phyloP scores from a whole-genome alignment of 202 grass and related monocot genomes.

The Bolboschoenoplectus hybrid region DNA sequence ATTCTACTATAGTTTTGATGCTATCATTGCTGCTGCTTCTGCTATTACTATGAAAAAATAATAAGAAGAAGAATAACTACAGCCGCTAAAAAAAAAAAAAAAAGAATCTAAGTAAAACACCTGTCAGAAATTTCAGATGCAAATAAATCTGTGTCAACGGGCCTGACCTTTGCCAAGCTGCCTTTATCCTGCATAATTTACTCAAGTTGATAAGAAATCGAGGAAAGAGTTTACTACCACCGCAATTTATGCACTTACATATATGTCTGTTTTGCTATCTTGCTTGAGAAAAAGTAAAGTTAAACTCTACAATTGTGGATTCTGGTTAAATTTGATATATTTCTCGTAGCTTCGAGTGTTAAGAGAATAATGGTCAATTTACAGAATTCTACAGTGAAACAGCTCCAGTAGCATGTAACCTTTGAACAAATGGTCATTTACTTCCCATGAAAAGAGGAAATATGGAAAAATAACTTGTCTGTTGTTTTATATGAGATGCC shows the following conservation, averaged over 20 bases:
- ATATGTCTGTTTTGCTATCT: too few species aligned
- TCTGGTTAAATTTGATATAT: not conserved
- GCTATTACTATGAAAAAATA: too few species aligned
- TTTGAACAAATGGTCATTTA: not conserved
- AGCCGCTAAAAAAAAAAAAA: not conserved
- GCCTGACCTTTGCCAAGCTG: conserved; percentile 61
- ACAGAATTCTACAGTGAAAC: conserved; percentile 5
- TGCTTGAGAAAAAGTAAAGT: not conserved
- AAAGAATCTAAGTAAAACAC: conserved; percentile 47
- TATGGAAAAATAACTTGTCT: not conserved
- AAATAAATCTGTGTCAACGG: conserved; percentile 59
- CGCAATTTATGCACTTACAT: conserved; percentile 5
- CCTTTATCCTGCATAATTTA: conserved; percentile 47
- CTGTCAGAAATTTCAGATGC: conserved; percentile 68
- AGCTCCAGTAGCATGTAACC: not conserved
- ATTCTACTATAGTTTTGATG: too few species aligned
- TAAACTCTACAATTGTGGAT: not conserved
- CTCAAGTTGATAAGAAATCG: conserved; percentile 44
- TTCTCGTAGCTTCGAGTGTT: not conserved
- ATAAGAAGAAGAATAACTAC: conserved; percentile 10
- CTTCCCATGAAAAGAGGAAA: not conserved
- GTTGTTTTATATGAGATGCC: conserved; percentile 14
- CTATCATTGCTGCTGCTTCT: too few species aligned
- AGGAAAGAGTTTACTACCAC: not conserved
- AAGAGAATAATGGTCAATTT: not conserved